phyloP scores from a whole-genome alignment of 768 basidiomycete genomes.

The Trametes punicea region DNA sequence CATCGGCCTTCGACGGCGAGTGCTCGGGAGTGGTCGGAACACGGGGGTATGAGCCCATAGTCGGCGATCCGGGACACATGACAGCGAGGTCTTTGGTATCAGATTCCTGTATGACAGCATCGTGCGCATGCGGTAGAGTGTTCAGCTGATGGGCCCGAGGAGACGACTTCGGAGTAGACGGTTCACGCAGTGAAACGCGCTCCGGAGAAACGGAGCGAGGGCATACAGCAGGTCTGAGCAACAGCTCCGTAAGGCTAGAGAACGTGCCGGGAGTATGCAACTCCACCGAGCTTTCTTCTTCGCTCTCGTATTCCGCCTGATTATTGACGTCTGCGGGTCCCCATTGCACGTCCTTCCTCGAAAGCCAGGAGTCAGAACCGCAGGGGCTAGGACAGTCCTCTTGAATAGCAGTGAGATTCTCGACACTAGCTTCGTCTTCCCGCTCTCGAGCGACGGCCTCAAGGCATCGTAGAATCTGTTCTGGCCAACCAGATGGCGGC shows the following conservation, averaged over 20 bases:
- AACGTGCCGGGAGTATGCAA: constrained; percentile 8
- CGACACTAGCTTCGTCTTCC: constrained; percentile 11
- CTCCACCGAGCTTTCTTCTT: constrained; percentile 9
- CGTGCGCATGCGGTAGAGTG: constrained; percentile 1
- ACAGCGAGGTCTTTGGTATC: neutral
- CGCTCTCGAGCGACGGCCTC: constrained; percentile 14
- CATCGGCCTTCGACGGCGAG: constrained; percentile 17
- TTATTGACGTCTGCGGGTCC: neutral
- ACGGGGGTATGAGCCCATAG: constrained; percentile 4
- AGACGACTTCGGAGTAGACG: constrained; percentile 15
- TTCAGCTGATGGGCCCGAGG: neutral
- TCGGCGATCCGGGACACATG: neutral
- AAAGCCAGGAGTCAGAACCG: neutral
- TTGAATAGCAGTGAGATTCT: constrained; percentile 15
- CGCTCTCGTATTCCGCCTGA: constrained; percentile 5
- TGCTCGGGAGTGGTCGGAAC: constrained; percentile 20
- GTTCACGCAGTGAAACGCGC: neutral
- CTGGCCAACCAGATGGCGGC: constrained; percentile 55
- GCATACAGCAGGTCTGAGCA: neutral
- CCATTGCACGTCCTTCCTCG: neutral
- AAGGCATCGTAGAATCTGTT: constrained; percentile 39
- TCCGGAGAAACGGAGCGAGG: neutral
- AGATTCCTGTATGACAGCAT: neutral
- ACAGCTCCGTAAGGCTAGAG: neutral
- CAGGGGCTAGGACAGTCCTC: constrained; percentile 9